Evolutionary conservation across 2,329 filamentous ascomycete genomes (phyloP), one percentile per base, ranked within the genome.

Genomic region (Trichoderma cornu-damae): DNA sequence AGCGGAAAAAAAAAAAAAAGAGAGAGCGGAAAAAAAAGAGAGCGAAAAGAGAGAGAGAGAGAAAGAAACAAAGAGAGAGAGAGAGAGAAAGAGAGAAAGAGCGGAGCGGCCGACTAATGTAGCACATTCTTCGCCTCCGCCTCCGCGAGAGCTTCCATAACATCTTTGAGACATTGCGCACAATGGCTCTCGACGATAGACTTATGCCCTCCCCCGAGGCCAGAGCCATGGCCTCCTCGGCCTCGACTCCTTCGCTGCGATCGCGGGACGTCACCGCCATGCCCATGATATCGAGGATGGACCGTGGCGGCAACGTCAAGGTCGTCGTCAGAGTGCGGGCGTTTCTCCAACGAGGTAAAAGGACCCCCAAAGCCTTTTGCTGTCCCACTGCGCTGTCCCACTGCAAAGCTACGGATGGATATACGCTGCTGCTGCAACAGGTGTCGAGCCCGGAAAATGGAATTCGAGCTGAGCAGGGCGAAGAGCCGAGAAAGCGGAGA

Each of bases 311-410:
- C 58, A 94, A 94, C 72, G 89, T 94, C 59, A 82, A 85, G 65
- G 89, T 94, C 26, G 89, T 93, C 28, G 89, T 94, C 60, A 80
- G 89, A 69, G 89, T 93, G 57, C 79, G 89, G 67, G 88, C 84
- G 1, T 93, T 93, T 75, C 76, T 94, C 59, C 87, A 84, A 47
- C 77, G 89, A 84, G 89, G 89, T 91, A 75, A 61, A 22, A 6
- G n/a, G n/a, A n/a, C n/a, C n/a, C n/a, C n/a, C n/a, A n/a, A 6
- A 12, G 8, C 12, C 5, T 42, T 6, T 3, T 18, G 75, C 67
- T n/a, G n/a, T n/a, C n/a, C n/a, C n/a, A n/a, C n/a, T n/a, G n/a
- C n/a, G n/a, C n/a, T n/a, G n/a, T n/a, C n/a, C n/a, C n/a, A n/a
- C n/a, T n/a, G n/a, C n/a, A n/a, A n/a, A n/a, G n/a, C n/a, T n/a